Evolutionary conservation across 495 filamentous ascomycete genomes (phyloP).

Genomic region (Penicillium samsonianum): DNA sequence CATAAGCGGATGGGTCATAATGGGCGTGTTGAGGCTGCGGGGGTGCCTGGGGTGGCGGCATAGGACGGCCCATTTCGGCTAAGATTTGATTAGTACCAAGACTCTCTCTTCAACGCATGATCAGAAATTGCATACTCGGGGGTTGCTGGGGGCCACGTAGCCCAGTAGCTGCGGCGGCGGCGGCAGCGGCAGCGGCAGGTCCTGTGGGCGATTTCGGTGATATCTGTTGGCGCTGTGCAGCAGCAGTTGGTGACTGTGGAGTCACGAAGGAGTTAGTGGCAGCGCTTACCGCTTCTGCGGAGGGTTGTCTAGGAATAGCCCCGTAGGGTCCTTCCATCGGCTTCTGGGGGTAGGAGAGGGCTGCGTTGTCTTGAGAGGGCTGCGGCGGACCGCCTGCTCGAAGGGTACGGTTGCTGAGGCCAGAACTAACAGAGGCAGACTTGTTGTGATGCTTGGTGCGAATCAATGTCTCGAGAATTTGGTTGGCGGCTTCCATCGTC

Average conservation of each 20-base stretch:
- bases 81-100: slow-evolving; percentile 11
- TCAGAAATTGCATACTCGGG: slow-evolving; percentile 34
- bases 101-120: not conserved
- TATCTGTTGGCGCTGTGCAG: slow-evolving; percentile 35
- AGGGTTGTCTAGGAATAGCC: slow-evolving; percentile 45
- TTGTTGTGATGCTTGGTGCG: slow-evolving; percentile 50
- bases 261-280: slow-evolving; percentile 47
- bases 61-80: slow-evolving; percentile 40
- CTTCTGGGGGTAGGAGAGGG: slow-evolving; percentile 46
- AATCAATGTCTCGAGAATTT: slow-evolving; percentile 66
- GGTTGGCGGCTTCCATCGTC: slow-evolving; percentile 96
- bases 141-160: slow-evolving; percentile 35
- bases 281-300: slow-evolving; percentile 49
- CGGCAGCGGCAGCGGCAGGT: slow-evolving; percentile 33
- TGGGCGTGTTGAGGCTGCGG: slow-evolving; percentile 52
- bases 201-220: slow-evolving; percentile 39
- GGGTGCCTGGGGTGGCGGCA: slow-evolving; percentile 50
- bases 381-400: slow-evolving; percentile 54
- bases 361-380: slow-evolving; percentile 50
- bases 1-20: slow-evolving; percentile 75
- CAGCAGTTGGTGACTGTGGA: slow-evolving; percentile 44
- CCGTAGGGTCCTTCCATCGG: slow-evolving; percentile 54
- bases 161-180: slow-evolving; percentile 40
- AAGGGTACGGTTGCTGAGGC: slow-evolving; percentile 66
- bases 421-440: slow-evolving; percentile 49